These are phyloP conservation scores for Solanum gracilifrons DNA, from an alignment of 257 asterid species.

Conservation along the genomic window DNA sequence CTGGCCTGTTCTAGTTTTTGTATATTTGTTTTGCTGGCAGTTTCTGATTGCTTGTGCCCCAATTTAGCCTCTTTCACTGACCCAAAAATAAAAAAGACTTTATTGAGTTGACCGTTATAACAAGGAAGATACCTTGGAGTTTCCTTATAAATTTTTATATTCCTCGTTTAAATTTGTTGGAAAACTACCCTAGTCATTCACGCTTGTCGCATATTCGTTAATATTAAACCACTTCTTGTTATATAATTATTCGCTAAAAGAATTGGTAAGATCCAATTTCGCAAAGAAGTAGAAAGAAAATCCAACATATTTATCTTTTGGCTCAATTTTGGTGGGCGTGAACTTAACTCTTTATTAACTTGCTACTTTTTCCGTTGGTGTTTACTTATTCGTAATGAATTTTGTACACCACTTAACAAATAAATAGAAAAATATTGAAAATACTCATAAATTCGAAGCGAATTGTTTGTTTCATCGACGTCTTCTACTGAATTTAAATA, in stretches of 20 bases:
- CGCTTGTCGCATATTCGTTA: not conserved
- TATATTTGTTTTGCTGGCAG: not conserved
- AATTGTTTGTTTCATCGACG: no score
- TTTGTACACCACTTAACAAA: not conserved
- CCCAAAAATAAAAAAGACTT: not conserved
- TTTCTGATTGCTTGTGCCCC: not conserved
- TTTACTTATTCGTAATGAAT: no score
- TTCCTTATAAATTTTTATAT: not conserved
- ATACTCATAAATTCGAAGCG: no score
- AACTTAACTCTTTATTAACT: not conserved
- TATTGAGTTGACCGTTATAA: not conserved
- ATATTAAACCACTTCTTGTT: not conserved
- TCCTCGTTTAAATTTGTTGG: not conserved
- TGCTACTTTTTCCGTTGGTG: no score
- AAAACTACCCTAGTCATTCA: not conserved
- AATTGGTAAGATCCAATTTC: not conserved
- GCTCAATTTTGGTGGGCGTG: not conserved
- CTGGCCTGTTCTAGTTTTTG: conserved; percentile 13
- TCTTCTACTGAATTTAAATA: no score
- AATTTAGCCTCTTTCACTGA: not conserved
- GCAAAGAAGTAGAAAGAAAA: not conserved
- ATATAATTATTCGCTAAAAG: not conserved
- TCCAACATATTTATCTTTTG: not conserved
- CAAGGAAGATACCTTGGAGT: not conserved
- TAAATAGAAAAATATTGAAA: no score